These are phyloP conservation scores for Alternaria burnsii DNA, from an alignment of 2,329 filamentous ascomycete species.

Conservation along the genomic window DNA sequence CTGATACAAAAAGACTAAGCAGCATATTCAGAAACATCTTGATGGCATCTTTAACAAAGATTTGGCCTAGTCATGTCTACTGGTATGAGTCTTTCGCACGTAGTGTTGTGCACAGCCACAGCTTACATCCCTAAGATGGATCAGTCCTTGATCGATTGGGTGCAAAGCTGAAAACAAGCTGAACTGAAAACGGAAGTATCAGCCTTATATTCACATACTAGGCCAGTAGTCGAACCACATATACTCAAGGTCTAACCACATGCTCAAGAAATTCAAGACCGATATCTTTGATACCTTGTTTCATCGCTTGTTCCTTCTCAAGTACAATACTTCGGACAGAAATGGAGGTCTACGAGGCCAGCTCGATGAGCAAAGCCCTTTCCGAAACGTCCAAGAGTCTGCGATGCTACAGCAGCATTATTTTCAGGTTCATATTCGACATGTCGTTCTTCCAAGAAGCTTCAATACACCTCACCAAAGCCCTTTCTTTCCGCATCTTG, in stretches of 20 bases:
- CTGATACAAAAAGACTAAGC: no score
- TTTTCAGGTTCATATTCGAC: not conserved
- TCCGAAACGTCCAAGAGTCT: not conserved
- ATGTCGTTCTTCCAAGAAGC: not conserved
- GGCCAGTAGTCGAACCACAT: no score
- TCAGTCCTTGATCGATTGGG: no score
- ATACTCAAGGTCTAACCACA: not conserved
- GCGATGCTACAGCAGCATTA: not conserved
- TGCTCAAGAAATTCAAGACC: not conserved
- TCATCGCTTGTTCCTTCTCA: no score
- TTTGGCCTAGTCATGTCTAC: not conserved
- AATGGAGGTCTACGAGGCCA: not conserved
- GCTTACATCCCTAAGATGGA: not conserved
- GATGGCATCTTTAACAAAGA: no score
- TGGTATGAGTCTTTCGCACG: not conserved
- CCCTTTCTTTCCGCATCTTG: constrained; percentile 42
- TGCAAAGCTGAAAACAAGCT: no score
- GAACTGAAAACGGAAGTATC: no score
- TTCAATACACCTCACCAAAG: constrained; percentile 46
- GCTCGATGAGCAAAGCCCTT: not conserved
- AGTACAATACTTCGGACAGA: not conserved
- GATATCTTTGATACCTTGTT: no score
- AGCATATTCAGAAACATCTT: no score
- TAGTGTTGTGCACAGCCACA: not conserved
- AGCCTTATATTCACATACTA: no score